phyloP scores from a whole-genome alignment of 2,329 filamentous ascomycete genomes.

The Pyricularia grisea region DNA sequence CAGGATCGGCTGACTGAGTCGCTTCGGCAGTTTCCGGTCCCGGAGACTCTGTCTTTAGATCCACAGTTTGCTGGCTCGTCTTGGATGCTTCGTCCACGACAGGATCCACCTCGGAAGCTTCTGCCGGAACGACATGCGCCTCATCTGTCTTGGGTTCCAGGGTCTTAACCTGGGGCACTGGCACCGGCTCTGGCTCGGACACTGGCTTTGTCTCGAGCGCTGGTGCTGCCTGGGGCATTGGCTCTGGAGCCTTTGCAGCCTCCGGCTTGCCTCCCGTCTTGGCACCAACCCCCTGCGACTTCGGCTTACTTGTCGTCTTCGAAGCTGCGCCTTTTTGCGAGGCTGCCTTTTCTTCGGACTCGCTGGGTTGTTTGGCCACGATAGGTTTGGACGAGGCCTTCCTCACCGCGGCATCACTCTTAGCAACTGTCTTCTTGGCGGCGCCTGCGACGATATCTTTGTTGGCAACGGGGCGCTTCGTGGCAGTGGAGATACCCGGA shows the following conservation, averaged over 20 bases:
- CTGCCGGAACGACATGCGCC: background rate
- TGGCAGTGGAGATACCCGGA: constrained; percentile 3
- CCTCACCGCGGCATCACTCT: constrained; percentile 8
- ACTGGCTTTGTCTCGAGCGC: too few species aligned
- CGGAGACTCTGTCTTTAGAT: background rate
- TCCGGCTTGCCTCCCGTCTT: constrained; percentile 20
- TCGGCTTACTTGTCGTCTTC: constrained; percentile 18
- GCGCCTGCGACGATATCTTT: constrained; percentile 3
- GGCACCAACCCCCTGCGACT: constrained; percentile 1
- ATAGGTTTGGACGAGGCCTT: constrained; percentile 7
- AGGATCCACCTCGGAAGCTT: background rate
- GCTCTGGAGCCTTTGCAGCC: constrained; percentile 14
- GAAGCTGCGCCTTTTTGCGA: constrained; percentile 17
- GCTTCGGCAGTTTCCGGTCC: background rate
- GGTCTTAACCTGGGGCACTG: background rate
- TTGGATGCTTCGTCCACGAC: background rate
- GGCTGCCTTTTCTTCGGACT: constrained; percentile 6
- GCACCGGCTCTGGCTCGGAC: constrained; percentile 7
- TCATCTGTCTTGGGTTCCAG: background rate
- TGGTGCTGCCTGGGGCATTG: background rate
- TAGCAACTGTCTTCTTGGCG: constrained; percentile 12
- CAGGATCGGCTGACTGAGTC: background rate
- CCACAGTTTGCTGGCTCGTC: background rate
- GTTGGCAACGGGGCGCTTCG: constrained; percentile 5
- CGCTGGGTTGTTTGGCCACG: background rate